phyloP scores from a whole-genome alignment of 2,329 filamentous ascomycete species.

The Exophiala sp. region DNA sequence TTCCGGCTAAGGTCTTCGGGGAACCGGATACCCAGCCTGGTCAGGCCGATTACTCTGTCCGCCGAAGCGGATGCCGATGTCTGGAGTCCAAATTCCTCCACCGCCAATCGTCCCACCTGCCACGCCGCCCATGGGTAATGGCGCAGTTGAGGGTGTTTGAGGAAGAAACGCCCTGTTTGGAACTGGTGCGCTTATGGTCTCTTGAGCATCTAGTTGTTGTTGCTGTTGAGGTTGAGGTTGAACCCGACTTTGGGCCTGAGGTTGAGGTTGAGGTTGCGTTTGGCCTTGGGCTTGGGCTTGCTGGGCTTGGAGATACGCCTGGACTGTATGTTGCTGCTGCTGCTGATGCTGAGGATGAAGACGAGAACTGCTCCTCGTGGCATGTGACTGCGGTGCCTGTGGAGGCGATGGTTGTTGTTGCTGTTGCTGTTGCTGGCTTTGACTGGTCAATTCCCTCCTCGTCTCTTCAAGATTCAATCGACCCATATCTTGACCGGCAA shows the following conservation, averaged over 20 bases:
- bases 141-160: constrained; percentile 33
- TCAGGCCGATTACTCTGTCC: constrained; percentile 32
- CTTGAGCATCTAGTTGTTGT: constrained; percentile 13
- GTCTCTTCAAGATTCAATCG: constrained; percentile 46
- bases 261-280: constrained; percentile 8
- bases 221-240: constrained; percentile 8
- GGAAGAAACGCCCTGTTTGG: constrained; percentile 36
- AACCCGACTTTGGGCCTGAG: not conserved
- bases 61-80: constrained; percentile 73
- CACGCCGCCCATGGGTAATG: constrained; percentile 9
- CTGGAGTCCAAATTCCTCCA: constrained; percentile 67
- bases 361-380: no score
- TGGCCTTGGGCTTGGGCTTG: not conserved
- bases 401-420: no score
- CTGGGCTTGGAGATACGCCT: not conserved
- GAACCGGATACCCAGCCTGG: constrained; percentile 23
- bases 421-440: constrained; percentile 24
- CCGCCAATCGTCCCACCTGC: constrained; percentile 28
- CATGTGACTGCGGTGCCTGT: no score
- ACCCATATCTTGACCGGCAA: constrained; percentile 53
- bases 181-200: constrained; percentile 42
- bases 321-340: constrained; percentile 4
- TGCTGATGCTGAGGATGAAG: no score
- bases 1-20: constrained; percentile 7
- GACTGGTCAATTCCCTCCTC: constrained; percentile 39